Evolutionary conservation across 2,329 filamentous ascomycete species (phyloP).

Genomic region (Leptographium flavum): DNA sequence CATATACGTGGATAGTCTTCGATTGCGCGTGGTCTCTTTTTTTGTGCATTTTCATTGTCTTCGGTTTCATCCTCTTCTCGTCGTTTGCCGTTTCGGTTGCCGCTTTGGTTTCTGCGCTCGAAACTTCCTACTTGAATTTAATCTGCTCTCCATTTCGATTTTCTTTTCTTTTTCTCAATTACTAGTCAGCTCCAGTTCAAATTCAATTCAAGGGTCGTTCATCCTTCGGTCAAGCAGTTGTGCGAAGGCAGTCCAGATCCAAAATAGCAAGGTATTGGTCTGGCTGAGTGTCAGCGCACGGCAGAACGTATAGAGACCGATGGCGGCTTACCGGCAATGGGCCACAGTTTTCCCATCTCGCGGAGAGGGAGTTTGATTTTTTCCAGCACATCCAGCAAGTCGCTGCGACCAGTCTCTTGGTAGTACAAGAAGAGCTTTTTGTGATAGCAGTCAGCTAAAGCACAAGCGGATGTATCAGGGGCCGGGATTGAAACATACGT

Average conservation of each 20-base stretch:
- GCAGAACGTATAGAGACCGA: not conserved
- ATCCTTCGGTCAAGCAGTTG: not conserved
- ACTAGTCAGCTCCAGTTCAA: too few species aligned
- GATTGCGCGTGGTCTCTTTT: too few species aligned
- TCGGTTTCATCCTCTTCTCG: too few species aligned
- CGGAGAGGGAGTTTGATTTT: not conserved
- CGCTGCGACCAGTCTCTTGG: conserved; percentile 1
- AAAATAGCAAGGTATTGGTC: conserved; percentile 4
- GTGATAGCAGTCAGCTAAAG: not conserved
- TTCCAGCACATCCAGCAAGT: not conserved
- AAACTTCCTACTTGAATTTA: too few species aligned
- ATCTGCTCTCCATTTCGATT: too few species aligned
- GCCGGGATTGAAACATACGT: not conserved
- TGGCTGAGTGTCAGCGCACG: not conserved
- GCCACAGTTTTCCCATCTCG: not conserved
- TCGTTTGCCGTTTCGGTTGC: too few species aligned
- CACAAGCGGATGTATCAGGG: not conserved
- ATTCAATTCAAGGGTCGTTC: too few species aligned
- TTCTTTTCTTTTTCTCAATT: too few species aligned
- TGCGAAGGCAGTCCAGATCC: not conserved
- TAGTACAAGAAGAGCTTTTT: conserved; percentile 4
- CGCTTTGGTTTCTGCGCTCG: too few species aligned
- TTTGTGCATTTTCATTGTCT: too few species aligned
- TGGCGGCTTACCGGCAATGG: conserved; percentile 4
- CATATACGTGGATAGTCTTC: too few species aligned